A percentile compares a stretch with the other conserved stretches of the same genome.
phyloP scores from a whole-genome alignment of 805 yeast species.

The Yarrowia sp. region DNA sequence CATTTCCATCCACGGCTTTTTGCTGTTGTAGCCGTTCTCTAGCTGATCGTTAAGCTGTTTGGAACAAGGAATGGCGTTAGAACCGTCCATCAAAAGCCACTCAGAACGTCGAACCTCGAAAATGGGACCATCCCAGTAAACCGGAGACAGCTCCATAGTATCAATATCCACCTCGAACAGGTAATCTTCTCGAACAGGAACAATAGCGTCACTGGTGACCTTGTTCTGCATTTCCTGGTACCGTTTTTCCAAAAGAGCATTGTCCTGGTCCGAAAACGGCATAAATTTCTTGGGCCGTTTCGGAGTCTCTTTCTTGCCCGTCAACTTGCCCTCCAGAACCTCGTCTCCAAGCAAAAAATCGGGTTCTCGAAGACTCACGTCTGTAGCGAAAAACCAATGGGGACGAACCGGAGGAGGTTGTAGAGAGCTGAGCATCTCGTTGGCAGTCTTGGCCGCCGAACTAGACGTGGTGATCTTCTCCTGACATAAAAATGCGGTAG shows the following conservation, averaged over 20 bases:
- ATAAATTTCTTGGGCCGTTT: constrained; percentile 52
- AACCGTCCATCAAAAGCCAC: constrained; percentile 66
- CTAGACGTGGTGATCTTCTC: not conserved
- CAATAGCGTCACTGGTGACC: constrained; percentile 28
- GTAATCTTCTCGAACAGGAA: constrained; percentile 77
- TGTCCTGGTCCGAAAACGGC: constrained; percentile 65
- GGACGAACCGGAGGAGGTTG: constrained; percentile 24
- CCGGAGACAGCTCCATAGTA: constrained; percentile 55
- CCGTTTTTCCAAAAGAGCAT: constrained; percentile 54
- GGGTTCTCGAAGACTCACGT: constrained; percentile 69
- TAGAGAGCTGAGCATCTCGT: not conserved
- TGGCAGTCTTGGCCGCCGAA: not conserved
- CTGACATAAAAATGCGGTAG: not conserved
- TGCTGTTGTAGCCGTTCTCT: constrained; percentile 51
- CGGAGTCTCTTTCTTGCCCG: constrained; percentile 33
- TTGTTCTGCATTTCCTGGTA: constrained; percentile 37
- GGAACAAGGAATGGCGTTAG: constrained; percentile 47
- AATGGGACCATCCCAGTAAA: constrained; percentile 85
- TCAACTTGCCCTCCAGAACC: not conserved
- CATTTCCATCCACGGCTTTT: constrained; percentile 41
- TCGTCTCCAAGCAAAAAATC: constrained; percentile 40
- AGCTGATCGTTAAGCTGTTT: constrained; percentile 51
- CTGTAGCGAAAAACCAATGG: constrained; percentile 81
- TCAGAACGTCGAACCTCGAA: constrained; percentile 80
- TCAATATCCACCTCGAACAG: constrained; percentile 67